phyloP scores from a whole-genome alignment of 2,329 filamentous ascomycete species.

The Stemphylium vesicarium region DNA sequence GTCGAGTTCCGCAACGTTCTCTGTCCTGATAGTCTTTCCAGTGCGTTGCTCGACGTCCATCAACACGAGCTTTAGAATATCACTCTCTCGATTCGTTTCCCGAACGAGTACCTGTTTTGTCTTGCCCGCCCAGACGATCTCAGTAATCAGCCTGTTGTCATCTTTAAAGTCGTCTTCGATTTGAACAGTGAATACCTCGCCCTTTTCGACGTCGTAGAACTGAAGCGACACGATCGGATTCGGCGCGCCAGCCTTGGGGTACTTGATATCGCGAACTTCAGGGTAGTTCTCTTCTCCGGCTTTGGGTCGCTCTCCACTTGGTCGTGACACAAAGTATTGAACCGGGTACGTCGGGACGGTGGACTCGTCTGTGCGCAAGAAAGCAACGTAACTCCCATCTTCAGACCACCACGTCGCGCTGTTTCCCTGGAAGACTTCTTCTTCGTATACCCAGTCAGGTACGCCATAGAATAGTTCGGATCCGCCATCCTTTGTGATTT shows the following conservation, averaged over 20 bases:
- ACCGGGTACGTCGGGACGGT: conserved; percentile 89
- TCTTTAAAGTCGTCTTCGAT: conserved; percentile 79
- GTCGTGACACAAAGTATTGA: conserved; percentile 88
- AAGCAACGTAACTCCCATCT: conserved; percentile 87
- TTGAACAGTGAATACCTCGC: conserved; percentile 79
- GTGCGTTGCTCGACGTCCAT: conserved; percentile 77
- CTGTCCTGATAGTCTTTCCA: conserved; percentile 78
- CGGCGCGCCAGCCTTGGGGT: conserved; percentile 92
- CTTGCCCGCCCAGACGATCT: conserved; percentile 84
- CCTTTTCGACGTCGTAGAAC: conserved; percentile 83
- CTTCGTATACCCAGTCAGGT: conserved; percentile 96
- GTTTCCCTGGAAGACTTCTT: conserved; percentile 79
- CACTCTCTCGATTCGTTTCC: conserved; percentile 92
- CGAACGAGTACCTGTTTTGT: conserved; percentile 80
- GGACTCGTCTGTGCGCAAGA: conserved; percentile 92
- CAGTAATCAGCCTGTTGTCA: conserved; percentile 87
- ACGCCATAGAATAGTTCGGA: conserved; percentile 91
- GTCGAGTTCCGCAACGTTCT: conserved; percentile 83
- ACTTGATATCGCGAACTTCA: conserved; percentile 90
- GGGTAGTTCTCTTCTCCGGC: conserved; percentile 86
- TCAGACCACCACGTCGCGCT: conserved; percentile 95
- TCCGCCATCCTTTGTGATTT: conserved; percentile 87
- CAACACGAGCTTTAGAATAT: conserved; percentile 84
- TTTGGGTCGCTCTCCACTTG: conserved; percentile 72
- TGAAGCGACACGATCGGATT: conserved; percentile 88